phyloP scores from a whole-genome alignment of 2,329 filamentous ascomycete genomes.

The Neofusicoccum ribis region DNA sequence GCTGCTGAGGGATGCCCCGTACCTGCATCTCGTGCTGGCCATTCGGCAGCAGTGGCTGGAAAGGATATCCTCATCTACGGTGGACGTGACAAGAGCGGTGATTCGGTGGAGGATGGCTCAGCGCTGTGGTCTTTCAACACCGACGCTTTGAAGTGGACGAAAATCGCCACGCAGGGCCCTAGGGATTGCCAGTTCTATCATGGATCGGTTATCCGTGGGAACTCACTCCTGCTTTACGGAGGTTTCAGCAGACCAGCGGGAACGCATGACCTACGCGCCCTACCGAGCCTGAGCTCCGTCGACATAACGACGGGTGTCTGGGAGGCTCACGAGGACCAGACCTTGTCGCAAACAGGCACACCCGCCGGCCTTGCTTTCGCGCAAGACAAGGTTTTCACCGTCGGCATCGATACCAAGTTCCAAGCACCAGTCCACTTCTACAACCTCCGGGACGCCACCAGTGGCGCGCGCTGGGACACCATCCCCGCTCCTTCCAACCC shows the following conservation, averaged over 20 bases:
- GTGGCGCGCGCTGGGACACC: conserved; percentile 38
- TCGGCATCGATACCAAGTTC: conserved; percentile 37
- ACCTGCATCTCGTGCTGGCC: conserved; percentile 37
- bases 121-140: conserved; percentile 45
- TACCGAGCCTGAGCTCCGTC: conserved; percentile 16
- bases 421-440: conserved; percentile 25
- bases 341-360: conserved; percentile 30
- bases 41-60: conserved; percentile 43
- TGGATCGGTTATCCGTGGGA: conserved; percentile 26
- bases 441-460: conserved; percentile 28
- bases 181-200: conserved; percentile 22
- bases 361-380: conserved; percentile 38
- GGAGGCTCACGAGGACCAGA: conserved; percentile 28
- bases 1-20: conserved; percentile 32
- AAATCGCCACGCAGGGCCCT: conserved; percentile 21
- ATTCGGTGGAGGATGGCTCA: conserved; percentile 34
- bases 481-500: conserved; percentile 46
- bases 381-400: conserved; percentile 41
- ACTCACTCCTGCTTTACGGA: conserved; percentile 30
- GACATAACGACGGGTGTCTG: conserved; percentile 28
- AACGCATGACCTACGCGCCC: conserved; percentile 17
- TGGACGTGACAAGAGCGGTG: conserved; percentile 34
- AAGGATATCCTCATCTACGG: conserved; percentile 43
- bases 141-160: conserved; percentile 30
- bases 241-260: conserved; percentile 27